Percentiles rank a stretch among this genome's conserved stretches.
Conservation (phyloP, 2,329 filamentous ascomycete species). For the Colletotrichum kahawae region DNA sequence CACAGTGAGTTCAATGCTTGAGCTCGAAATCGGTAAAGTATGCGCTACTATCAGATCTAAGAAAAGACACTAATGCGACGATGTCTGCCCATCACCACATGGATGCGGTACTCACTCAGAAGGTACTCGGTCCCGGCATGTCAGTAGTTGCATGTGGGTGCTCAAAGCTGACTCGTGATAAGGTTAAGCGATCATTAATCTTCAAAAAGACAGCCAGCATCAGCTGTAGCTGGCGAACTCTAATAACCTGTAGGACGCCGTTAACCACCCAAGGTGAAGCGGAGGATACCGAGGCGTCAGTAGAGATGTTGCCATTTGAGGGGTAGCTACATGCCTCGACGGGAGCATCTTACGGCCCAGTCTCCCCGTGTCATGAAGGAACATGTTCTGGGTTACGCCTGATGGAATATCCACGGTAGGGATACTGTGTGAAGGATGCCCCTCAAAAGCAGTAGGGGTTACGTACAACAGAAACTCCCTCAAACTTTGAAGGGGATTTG, state of each 20-base stretch:
- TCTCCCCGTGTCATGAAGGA: not conserved
- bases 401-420: not conserved
- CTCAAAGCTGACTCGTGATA: not conserved
- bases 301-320: not conserved
- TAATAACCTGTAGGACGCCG: not conserved
- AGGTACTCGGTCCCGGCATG: not conserved
- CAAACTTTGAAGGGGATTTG: not conserved
- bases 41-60: not conserved
- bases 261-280: not conserved
- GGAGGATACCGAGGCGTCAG: not conserved
- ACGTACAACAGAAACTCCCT: not conserved
- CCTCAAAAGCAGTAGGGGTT: not conserved
- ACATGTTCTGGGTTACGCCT: not conserved
- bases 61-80: not conserved
- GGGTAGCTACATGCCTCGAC: not conserved
- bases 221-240: not conserved
- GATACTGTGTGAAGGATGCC: not conserved
- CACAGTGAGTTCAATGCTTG: not conserved
- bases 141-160: not conserved
- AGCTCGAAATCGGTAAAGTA: not conserved
- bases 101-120: not conserved
- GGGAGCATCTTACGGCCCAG: not conserved
- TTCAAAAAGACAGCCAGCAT: not conserved
- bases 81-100: not conserved
- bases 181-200: not conserved